Percentiles rank a stretch among this genome's conserved stretches.
These are phyloP conservation scores for Saccharomyces eubayanus DNA, from an alignment of 805 yeast genomes.

Conservation along the genomic window DNA sequence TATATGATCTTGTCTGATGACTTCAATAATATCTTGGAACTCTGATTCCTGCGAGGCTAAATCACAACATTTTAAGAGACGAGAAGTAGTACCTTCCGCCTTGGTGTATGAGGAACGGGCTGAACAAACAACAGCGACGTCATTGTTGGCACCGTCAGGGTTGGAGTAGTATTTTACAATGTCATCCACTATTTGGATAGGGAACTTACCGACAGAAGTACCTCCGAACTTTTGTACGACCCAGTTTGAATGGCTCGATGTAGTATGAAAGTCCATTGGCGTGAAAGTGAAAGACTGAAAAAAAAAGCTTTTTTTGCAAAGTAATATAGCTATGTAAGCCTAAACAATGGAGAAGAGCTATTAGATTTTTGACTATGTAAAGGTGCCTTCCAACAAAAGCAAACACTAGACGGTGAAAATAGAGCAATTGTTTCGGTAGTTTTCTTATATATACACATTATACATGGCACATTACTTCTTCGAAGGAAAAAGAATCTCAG, in stretches of 20 bases:
- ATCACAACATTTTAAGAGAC: conserved; percentile 80
- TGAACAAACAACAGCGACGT: conserved; percentile 91
- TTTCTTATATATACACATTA: background rate
- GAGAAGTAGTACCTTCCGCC: conserved; percentile 89
- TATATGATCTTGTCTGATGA: conserved; percentile 71
- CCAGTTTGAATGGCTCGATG: conserved; percentile 39
- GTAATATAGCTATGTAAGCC: background rate
- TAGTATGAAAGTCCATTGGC: background rate
- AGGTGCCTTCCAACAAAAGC: background rate
- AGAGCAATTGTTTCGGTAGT: background rate
- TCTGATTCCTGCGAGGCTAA: conserved; percentile 53
- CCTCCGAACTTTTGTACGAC: conserved; percentile 94
- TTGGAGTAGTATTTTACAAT: conserved; percentile 60
- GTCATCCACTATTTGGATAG: conserved; percentile 74
- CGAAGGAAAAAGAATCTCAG: background rate
- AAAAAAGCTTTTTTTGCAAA: background rate
- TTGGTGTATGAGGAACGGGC: conserved; percentile 89
- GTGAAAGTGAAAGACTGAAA: background rate
- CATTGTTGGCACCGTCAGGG: conserved; percentile 28
- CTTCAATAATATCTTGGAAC: conserved; percentile 50
- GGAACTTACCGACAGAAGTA: conserved; percentile 92
- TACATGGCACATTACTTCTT: background rate
- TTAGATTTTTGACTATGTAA: background rate
- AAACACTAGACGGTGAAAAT: background rate
- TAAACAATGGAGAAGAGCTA: background rate